Evolutionary conservation across 352 stramenopile species (phyloP).

Genomic region (Pythium brachiatum): DNA sequence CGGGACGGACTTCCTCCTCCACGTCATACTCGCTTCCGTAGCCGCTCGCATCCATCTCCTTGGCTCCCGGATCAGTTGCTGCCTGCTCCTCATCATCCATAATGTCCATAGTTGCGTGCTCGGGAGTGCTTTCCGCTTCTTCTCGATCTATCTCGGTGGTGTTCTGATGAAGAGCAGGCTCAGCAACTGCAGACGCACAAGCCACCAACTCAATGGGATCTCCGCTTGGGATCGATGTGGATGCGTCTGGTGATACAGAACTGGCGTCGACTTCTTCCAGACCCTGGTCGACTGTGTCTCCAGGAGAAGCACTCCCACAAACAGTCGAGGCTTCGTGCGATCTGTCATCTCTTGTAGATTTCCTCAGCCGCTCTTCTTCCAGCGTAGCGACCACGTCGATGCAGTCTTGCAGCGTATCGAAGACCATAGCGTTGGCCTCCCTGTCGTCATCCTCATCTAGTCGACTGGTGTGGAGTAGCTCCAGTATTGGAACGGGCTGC

Average conservation of each 20-base stretch:
- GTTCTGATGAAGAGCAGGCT: too few relatives aligned
- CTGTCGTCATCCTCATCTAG: neutral
- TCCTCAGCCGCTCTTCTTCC: neutral
- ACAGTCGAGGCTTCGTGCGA: too few relatives aligned
- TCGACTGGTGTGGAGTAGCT: constrained; percentile 10
- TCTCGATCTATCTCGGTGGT: too few relatives aligned
- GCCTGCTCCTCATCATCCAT: neutral
- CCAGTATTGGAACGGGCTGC: constrained; percentile 6
- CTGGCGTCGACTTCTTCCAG: too few relatives aligned
- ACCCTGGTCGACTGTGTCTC: too few relatives aligned
- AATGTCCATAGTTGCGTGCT: too few relatives aligned
- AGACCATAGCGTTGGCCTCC: constrained; percentile 21
- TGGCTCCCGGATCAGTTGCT: neutral
- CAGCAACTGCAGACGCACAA: too few relatives aligned
- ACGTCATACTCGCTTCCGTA: constrained; percentile 49
- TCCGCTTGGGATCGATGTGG: too few relatives aligned
- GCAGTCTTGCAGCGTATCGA: constrained; percentile 26
- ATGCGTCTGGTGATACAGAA: too few relatives aligned
- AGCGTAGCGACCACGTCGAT: constrained; percentile 26
- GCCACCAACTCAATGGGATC: too few relatives aligned
- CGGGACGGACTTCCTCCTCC: constrained; percentile 14
- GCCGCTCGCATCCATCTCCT: constrained; percentile 20
- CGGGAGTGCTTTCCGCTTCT: too few relatives aligned
- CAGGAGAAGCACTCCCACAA: too few relatives aligned
- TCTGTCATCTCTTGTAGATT: neutral